phyloP scores from a whole-genome alignment of 73 alveolate species.

The Paramecium octaurelia region DNA sequence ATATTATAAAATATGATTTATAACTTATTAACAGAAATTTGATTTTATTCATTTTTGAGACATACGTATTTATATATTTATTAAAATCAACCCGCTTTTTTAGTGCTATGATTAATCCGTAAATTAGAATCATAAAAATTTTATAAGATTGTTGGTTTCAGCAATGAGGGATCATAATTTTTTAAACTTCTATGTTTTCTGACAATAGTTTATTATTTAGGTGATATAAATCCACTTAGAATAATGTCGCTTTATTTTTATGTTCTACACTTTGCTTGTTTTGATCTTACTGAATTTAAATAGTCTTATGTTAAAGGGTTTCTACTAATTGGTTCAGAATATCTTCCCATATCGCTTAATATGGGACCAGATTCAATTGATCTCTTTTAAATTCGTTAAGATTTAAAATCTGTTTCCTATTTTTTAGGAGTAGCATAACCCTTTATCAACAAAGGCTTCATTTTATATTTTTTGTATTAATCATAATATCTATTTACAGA shows the following conservation, averaged over 20 bases:
- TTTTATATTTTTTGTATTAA: not conserved
- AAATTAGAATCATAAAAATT: not conserved
- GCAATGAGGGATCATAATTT: not conserved
- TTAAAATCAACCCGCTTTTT: not conserved
- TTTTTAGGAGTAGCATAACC: not conserved
- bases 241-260: not conserved
- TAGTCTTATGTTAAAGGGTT: not conserved
- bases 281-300: not conserved
- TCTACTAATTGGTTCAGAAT: not conserved
- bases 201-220: not conserved
- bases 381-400: not conserved
- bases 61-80: not conserved
- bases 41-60: not conserved
- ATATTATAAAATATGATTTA: not conserved
- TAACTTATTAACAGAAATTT: no score
- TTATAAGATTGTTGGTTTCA: not conserved
- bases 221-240: not conserved
- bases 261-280: not conserved
- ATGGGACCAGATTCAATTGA: not conserved
- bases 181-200: conserved; percentile 7
- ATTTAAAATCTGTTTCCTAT: not conserved
- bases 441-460: not conserved
- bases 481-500: not conserved
- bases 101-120: not conserved
- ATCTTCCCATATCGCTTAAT: not conserved